Evolutionary conservation across 2,329 filamentous ascomycete species (phyloP).

Genomic region (Hortaea werneckii): DNA sequence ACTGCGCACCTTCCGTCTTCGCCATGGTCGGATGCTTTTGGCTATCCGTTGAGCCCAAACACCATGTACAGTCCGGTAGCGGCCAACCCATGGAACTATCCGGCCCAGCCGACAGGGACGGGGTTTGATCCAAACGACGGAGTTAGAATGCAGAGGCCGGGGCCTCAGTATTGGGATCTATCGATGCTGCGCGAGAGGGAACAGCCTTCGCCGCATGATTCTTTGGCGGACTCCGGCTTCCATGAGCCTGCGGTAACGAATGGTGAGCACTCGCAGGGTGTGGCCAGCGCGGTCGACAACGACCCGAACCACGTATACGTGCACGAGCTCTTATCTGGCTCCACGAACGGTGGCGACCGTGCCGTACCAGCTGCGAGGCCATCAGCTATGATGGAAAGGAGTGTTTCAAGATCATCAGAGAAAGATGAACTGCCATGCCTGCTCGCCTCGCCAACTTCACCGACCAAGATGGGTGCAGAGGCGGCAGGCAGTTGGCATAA

Average conservation of each 20-base stretch:
- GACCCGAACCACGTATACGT: conserved; percentile 15
- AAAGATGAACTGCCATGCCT: conserved; percentile 11
- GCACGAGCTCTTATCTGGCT: conserved; percentile 12
- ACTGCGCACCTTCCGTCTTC: conserved; percentile 12
- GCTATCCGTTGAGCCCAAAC: background rate
- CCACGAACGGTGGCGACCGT: background rate
- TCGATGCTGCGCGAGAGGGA: conserved; percentile 19
- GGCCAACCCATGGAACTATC: conserved; percentile 8
- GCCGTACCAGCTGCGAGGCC: background rate
- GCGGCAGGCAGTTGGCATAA: conserved; percentile 6
- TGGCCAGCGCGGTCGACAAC: conserved; percentile 3
- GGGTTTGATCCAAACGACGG: background rate
- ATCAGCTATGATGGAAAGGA: background rate
- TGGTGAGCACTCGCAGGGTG: conserved; percentile 1
- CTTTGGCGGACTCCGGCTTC: conserved; percentile 19
- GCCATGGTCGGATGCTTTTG: conserved; percentile 5
- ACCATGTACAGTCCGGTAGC: conserved; percentile 8
- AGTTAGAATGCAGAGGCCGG: background rate
- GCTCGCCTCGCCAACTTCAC: conserved; percentile 2
- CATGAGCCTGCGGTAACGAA: conserved; percentile 13
- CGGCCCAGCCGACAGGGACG: background rate
- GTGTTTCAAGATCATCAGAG: background rate
- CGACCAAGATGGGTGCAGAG: conserved; percentile 8
- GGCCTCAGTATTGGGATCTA: conserved; percentile 21
- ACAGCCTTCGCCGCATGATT: conserved; percentile 11